Percentiles rank a stretch among this genome's conserved stretches.
Evolutionary conservation across 2,329 filamentous ascomycete genomes (phyloP).

Genomic region (Ceratocystis eucalypticola): DNA sequence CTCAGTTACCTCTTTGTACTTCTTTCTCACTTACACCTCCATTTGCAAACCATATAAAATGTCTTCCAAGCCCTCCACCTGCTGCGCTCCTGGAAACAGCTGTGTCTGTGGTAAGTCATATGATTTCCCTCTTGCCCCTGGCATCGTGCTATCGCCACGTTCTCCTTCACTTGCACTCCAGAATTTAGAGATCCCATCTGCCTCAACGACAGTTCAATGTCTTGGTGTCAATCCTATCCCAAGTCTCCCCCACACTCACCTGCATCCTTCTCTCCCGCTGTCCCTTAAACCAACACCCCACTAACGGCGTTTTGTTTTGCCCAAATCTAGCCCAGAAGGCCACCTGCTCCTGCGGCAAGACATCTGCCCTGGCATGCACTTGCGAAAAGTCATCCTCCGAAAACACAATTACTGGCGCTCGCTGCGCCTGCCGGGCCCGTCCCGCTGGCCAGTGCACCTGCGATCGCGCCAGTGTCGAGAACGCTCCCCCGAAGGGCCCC

Average conservation of each 20-base stretch:
- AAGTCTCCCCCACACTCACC: neutral
- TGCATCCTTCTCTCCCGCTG: constrained; percentile 10
- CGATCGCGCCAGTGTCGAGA: constrained; percentile 57
- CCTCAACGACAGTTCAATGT: neutral
- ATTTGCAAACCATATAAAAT: neutral
- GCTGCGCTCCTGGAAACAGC: constrained; percentile 41
- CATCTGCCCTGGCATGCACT: constrained; percentile 72
- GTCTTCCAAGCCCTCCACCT: constrained; percentile 30
- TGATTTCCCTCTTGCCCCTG: neutral
- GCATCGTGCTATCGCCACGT: neutral
- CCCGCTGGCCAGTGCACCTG: constrained; percentile 73
- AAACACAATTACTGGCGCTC: constrained; percentile 57
- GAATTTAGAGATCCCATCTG: neutral
- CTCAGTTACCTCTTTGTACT: neutral
- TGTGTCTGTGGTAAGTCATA: constrained; percentile 44
- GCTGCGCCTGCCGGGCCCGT: constrained; percentile 73
- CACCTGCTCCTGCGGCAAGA: constrained; percentile 79
- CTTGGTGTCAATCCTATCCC: constrained; percentile 8
- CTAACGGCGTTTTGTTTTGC: constrained; percentile 14
- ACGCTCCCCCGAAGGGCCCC: constrained; percentile 43
- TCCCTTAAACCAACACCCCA: neutral
- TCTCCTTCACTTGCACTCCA: neutral
- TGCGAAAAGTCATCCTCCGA: constrained; percentile 65
- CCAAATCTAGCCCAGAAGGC: constrained; percentile 42
- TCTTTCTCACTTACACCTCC: neutral